A percentile compares a stretch with the other conserved stretches of the same genome.
Conservation (phyloP, 176 grass and related monocot species). For the Stipa capillata region DNA sequence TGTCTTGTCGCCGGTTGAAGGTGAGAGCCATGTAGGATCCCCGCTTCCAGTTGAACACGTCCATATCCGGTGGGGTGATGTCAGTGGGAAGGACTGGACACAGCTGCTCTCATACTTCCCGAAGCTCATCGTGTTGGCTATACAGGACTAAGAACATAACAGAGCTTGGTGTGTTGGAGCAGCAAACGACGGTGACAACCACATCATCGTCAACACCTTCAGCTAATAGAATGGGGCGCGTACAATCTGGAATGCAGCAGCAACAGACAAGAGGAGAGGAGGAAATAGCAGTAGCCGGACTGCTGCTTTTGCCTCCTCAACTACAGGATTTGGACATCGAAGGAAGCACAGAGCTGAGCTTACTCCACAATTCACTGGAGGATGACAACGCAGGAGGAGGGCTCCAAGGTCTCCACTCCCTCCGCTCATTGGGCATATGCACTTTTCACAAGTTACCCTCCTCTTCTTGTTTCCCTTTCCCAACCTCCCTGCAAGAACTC, state of each 20-base stretch:
- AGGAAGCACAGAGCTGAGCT: accelerated
- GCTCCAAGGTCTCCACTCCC: not conserved
- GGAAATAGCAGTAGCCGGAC: not conserved
- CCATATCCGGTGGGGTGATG: accelerated
- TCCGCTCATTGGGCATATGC: accelerated
- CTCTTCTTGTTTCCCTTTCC: not conserved
- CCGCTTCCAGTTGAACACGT: not conserved
- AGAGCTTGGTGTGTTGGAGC: not conserved
- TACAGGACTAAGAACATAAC: accelerated
- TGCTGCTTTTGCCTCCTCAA: not conserved
- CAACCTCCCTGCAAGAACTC: not conserved
- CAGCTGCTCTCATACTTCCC: not conserved
- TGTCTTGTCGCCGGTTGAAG: not conserved
- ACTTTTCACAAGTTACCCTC: not conserved
- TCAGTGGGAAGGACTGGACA: not conserved
- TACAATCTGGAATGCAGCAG: not conserved
- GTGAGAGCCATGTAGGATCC: not conserved
- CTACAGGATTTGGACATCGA: accelerated
- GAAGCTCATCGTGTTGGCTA: accelerated
- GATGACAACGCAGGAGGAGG: not conserved
- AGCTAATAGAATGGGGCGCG: not conserved
- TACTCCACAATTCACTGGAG: not conserved
- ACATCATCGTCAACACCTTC: not conserved
- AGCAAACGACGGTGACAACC: not conserved
- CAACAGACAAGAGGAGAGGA: not conserved